A percentile compares a stretch with the other conserved stretches of the same genome.
phyloP scores from a whole-genome alignment of 163 green algal genomes.

The Chlamydomonas reinhardtii region DNA sequence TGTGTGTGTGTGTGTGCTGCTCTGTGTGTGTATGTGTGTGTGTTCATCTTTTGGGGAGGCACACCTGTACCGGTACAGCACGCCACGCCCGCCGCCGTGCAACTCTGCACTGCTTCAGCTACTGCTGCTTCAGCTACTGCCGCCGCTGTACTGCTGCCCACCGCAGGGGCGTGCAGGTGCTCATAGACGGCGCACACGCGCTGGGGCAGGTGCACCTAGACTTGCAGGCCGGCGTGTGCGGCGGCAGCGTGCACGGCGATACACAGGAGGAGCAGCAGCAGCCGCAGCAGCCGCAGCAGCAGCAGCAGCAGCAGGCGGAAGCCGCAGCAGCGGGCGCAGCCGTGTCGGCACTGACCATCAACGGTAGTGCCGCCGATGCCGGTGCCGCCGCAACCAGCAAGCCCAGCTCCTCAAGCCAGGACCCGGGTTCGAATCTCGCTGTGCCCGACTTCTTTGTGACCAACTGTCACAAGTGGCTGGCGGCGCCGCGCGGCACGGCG shows the following conservation, averaged over 20 bases:
- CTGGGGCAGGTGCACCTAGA: conserved; percentile 71
- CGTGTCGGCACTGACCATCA: no score
- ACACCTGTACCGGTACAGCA: no score
- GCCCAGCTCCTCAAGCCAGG: no score
- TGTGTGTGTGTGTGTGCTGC: not conserved
- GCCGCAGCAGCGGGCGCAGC: not conserved
- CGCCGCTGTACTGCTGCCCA: no score
- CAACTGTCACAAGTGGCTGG: conserved; percentile 81
- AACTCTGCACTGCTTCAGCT: no score
- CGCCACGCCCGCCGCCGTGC: no score
- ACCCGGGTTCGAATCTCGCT: not conserved
- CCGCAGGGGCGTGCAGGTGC: conserved; percentile 71
- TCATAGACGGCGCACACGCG: conserved; percentile 79
- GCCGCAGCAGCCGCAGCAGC: not conserved
- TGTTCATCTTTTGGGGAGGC: not conserved
- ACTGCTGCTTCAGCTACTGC: no score
- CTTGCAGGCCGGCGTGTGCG: conserved; percentile 52
- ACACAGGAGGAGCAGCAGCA: not conserved
- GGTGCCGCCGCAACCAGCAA: no score
- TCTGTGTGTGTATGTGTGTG: not conserved
- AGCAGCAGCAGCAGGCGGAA: not conserved
- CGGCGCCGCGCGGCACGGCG: conserved; percentile 66
- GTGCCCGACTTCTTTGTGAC: conserved; percentile 72
- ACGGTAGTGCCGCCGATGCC: no score
- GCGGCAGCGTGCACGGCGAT: not conserved